Base-by-base conservation (phyloP, 805 yeast genomes). In the Ogataea ramenticola region DNA sequence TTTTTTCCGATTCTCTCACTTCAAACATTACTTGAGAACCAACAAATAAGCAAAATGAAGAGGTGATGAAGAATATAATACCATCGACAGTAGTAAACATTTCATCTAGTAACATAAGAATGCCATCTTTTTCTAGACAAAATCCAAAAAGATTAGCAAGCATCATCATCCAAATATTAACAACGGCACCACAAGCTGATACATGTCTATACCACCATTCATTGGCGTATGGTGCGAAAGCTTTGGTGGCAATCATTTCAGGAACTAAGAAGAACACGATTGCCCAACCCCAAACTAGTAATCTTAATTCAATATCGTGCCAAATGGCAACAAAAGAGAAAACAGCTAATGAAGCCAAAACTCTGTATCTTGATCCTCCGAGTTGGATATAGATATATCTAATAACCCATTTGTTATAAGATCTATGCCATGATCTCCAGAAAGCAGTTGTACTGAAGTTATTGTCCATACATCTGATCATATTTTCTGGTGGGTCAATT, bases 391-490 rank as follows among this genome's bases (percentile, higher is more conserved):
- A 93, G 35, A 93, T 75, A 62, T 93, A 93, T 48, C 96, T 73
- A 22, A 86, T 75, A 30, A 86, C 84, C 95, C 96, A 93, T 52
- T 84, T 76, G 65, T 91, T 90, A 67, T 71, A 93, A 40, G 95
- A 83, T 57, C 98, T 77, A 64, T 93, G 99, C 99, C 99, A 93
- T 3, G 96, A 95, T 58, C 98, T 75, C 99, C 99, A 93, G 61
- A 93, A 93, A n/a, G 93, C 88, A 48, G 87, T 63, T 0, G 96
- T 93, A 30, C 95, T 84, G 62, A 82, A 93, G 64, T 93, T 93
- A 64, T 93, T 88, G 60, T 88, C 86, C 79, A 93, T 87, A 60
- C 98, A 90, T 46, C 99, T 72, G 45, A 93, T 80, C 98, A 93
- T 93, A 57, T 93, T 93, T 60, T 93, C 99, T 2, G 99, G 98